Percentiles rank a stretch among this genome's conserved stretches.
Conservation (phyloP, 768 basidiomycete species). For the Cubamyces lactineus region DNA sequence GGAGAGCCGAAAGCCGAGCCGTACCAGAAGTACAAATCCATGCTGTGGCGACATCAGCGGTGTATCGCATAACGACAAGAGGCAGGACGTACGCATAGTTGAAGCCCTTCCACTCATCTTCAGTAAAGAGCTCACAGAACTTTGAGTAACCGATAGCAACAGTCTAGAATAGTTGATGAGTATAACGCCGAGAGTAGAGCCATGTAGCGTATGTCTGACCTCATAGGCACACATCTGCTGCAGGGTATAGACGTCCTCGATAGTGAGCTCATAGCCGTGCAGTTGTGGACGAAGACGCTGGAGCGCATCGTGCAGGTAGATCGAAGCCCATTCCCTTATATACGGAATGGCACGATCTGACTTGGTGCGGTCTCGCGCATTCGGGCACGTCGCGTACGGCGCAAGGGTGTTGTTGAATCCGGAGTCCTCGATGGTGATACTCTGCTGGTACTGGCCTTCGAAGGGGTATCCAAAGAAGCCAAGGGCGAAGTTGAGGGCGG, state of each 20-base stretch:
- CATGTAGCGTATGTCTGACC: slow-evolving; percentile 40
- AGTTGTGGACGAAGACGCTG: slow-evolving; percentile 62
- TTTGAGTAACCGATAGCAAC: slow-evolving; percentile 90
- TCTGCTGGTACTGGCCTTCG: slow-evolving; percentile 48
- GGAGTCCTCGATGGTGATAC: slow-evolving; percentile 44
- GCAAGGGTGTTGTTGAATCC: slow-evolving; percentile 71
- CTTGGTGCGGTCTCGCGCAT: slow-evolving; percentile 52
- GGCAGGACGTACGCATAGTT: slow-evolving; percentile 68
- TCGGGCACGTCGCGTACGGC: slow-evolving; percentile 83
- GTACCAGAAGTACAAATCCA: slow-evolving; percentile 69
- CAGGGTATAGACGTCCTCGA: slow-evolving; percentile 74
- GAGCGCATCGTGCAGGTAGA: slow-evolving; percentile 72
- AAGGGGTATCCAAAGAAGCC: slow-evolving; percentile 55
- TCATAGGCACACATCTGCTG: slow-evolving; percentile 88
- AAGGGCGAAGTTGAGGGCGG: slow-evolving; percentile 54
- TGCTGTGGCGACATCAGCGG: slow-evolving; percentile 38
- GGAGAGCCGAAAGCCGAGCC: slow-evolving; percentile 83
- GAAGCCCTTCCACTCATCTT: slow-evolving; percentile 93
- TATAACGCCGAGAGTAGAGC: not conserved
- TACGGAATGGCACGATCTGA: slow-evolving; percentile 61
- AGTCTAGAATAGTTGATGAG: slow-evolving; percentile 51
- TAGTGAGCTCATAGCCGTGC: slow-evolving; percentile 60
- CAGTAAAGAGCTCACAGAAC: slow-evolving; percentile 89
- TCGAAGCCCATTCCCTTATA: slow-evolving; percentile 63
- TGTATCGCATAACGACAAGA: not conserved